Evolutionary conservation across 177 flowering plant species (phyloP).

Genomic region (Telopea speciosissima): DNA sequence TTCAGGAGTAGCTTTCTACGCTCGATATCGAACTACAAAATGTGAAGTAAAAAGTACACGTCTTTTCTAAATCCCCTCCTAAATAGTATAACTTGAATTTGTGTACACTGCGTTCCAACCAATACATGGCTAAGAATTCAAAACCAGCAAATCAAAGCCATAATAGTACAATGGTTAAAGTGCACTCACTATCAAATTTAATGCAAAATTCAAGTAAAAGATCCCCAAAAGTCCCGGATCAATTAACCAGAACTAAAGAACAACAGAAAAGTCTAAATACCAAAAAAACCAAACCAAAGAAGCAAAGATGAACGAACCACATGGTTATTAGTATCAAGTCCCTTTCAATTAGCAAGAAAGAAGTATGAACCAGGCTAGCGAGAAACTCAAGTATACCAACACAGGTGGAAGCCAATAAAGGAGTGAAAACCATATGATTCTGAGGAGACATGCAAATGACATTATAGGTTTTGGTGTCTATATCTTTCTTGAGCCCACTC

Average conservation of each 20-base stretch:
- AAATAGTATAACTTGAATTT: too few species aligned
- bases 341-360: slow-evolving; percentile 68
- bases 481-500: slow-evolving; percentile 89
- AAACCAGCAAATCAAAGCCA: neutral
- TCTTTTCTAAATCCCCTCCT: neutral
- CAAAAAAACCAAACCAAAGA: too few species aligned
- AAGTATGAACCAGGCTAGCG: slow-evolving; percentile 71
- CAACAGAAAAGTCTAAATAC: neutral
- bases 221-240: neutral
- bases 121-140: neutral
- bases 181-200: neutral
- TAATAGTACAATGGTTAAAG: neutral
- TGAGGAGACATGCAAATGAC: slow-evolving; percentile 89
- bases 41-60: neutral
- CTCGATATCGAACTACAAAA: neutral
- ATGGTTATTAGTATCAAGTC: slow-evolving; percentile 57
- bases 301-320: slow-evolving; percentile 41
- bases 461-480: slow-evolving; percentile 70
- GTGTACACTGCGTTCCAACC: neutral
- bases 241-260: neutral
- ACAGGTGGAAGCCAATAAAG: slow-evolving; percentile 93
- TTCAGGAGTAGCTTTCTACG: slow-evolving; percentile 74
- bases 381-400: slow-evolving; percentile 92
- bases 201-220: neutral
- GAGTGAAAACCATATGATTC: slow-evolving; percentile 98